Evolutionary conservation across 2,329 filamentous ascomycete genomes (phyloP).

Genomic region (Macrophomina tecta): DNA sequence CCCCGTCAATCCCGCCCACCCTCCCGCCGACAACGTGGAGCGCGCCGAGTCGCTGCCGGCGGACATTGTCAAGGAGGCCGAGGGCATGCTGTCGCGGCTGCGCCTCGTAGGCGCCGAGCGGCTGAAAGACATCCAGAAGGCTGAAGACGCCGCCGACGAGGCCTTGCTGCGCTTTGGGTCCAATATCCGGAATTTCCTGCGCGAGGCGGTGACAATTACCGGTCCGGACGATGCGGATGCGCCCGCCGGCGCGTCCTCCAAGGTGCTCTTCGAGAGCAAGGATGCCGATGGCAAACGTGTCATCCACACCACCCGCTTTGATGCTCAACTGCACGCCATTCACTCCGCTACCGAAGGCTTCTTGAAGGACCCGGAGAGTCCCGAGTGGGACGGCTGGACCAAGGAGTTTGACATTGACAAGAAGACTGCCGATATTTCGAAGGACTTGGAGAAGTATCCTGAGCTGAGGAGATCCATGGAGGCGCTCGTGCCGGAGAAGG

Average conservation of each 20-base stretch:
- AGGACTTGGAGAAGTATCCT: constrained; percentile 82
- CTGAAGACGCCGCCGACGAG: constrained; percentile 95
- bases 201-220: constrained; percentile 87
- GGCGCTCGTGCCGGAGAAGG: constrained; percentile 88
- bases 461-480: constrained; percentile 92
- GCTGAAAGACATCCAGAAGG: constrained; percentile 85
- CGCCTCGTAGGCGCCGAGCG: constrained; percentile 79
- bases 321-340: constrained; percentile 94
- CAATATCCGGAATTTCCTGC: constrained; percentile 87
- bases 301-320: constrained; percentile 91
- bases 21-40: constrained; percentile 42
- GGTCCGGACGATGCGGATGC: constrained; percentile 63
- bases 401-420: constrained; percentile 77
- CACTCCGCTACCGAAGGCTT: constrained; percentile 84
- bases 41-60: constrained; percentile 54
- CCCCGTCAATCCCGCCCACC: constrained; percentile 29
- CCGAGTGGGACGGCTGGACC: constrained; percentile 77
- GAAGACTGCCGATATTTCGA: constrained; percentile 83
- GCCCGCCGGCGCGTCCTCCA: constrained; percentile 49
- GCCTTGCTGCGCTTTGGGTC: constrained; percentile 89
- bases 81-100: constrained; percentile 76
- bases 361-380: constrained; percentile 76
- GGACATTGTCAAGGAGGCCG: constrained; percentile 61
- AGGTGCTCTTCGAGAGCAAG: constrained; percentile 91
- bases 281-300: constrained; percentile 88